phyloP scores from a whole-genome alignment of 2,329 filamentous ascomycete genomes.

The Trichoderma atroviride region DNA sequence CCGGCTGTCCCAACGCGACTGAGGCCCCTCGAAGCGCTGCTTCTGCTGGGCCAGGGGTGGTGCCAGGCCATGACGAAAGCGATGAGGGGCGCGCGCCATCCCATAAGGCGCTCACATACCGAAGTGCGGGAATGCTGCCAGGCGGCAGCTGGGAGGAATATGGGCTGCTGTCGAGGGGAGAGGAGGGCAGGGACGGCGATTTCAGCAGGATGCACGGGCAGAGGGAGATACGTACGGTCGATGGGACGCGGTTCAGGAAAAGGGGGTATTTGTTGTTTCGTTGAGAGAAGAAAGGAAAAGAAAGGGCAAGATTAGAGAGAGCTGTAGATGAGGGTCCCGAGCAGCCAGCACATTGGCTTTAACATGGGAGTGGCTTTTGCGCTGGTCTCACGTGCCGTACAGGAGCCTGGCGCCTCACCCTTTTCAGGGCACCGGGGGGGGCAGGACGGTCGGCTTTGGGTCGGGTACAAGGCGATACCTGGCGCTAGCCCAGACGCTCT shows the following conservation, averaged over 20 bases:
- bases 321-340: constrained; percentile 38
- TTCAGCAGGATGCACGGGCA: not conserved
- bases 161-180: not conserved
- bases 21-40: constrained; percentile 16
- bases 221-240: constrained; percentile 29
- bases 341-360: constrained; percentile 29
- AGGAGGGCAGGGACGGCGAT: not conserved
- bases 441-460: too few species aligned
- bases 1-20: constrained; percentile 7
- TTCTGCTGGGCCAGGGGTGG: constrained; percentile 29
- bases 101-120: constrained; percentile 27
- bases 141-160: constrained; percentile 10
- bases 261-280: constrained; percentile 30
- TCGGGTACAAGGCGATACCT: not conserved
- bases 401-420: constrained; percentile 11
- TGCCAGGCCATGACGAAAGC: constrained; percentile 46
- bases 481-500: not conserved
- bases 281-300: constrained; percentile 29
- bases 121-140: constrained; percentile 22
- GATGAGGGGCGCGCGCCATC: constrained; percentile 36
- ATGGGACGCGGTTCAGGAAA: constrained; percentile 28
- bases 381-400: constrained; percentile 23
- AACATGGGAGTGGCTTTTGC: not conserved
- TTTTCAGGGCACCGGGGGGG: constrained; percentile 11
- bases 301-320: constrained; percentile 31